These are phyloP conservation scores for Talaromyces liani DNA, from an alignment of 495 filamentous ascomycete species.

Conservation along the genomic window DNA sequence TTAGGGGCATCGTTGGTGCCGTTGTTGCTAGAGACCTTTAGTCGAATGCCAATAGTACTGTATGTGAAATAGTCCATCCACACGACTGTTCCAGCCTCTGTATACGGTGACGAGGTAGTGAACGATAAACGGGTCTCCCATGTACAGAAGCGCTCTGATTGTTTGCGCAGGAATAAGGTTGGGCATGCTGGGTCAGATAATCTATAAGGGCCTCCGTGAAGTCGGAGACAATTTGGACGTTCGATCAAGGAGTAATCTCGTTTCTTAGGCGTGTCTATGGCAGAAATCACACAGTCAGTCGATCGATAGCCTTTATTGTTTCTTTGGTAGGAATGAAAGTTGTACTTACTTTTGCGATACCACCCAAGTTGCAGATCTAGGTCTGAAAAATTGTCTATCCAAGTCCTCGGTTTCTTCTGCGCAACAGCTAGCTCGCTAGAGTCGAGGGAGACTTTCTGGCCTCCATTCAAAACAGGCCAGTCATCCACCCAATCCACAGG, in stretches of 20 bases:
- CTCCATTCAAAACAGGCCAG: slow-evolving; percentile 30
- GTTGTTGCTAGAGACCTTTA: not conserved
- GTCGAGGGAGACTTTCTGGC: not conserved
- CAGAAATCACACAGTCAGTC: not conserved
- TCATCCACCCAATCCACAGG: slow-evolving; percentile 38
- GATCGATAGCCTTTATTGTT: not conserved
- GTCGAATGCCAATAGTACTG: not conserved
- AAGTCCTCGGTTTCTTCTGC: not conserved
- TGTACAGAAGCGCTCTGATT: not conserved
- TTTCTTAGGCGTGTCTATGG: not conserved
- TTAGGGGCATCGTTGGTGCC: not conserved
- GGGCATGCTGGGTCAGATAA: not conserved
- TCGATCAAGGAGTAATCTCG: not conserved
- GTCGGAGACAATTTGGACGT: not conserved
- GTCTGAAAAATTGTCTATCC: not conserved
- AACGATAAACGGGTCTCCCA: not conserved
- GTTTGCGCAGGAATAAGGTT: not conserved
- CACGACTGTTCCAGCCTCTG: not conserved
- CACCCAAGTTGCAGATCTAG: not conserved
- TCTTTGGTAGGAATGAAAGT: not conserved
- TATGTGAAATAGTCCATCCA: not conserved
- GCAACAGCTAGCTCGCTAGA: not conserved
- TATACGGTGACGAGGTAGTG: not conserved
- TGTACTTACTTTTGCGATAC: not conserved
- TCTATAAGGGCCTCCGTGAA: not conserved